A percentile compares a stretch with the other conserved stretches of the same genome.
Evolutionary conservation across 768 basidiomycete species (phyloP).

Genomic region (Naganishia kalamii): DNA sequence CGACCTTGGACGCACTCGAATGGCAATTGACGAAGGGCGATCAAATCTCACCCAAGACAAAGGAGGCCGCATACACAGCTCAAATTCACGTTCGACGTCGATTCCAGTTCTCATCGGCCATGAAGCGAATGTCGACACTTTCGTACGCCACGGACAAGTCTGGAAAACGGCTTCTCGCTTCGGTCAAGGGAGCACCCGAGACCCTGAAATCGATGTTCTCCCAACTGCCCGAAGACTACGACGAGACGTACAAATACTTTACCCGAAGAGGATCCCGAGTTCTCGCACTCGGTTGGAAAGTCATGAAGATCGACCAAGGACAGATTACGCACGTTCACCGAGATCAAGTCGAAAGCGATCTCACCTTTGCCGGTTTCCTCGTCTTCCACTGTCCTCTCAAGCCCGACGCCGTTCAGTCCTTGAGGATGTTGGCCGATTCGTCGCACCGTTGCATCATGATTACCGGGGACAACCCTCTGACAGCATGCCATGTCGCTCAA

Average conservation of each 20-base stretch:
- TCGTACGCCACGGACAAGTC: constrained; percentile 46
- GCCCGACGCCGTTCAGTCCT: constrained; percentile 75
- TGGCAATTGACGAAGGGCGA: constrained; percentile 77
- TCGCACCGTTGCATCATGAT: constrained; percentile 99
- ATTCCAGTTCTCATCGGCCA: constrained; percentile 94
- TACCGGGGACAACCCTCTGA: constrained; percentile 96
- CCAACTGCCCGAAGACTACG: constrained; percentile 68
- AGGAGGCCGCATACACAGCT: constrained; percentile 50
- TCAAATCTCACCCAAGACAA: constrained; percentile 57
- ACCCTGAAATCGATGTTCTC: constrained; percentile 84
- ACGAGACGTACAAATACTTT: constrained; percentile 90
- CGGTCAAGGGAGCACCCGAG: constrained; percentile 96
- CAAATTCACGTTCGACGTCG: constrained; percentile 72
- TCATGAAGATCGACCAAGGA: constrained; percentile 67
- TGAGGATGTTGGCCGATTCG: constrained; percentile 92
- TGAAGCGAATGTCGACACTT: constrained; percentile 96
- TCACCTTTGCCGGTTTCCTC: constrained; percentile 89
- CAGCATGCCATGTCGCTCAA: constrained; percentile 88
- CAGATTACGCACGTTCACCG: constrained; percentile 85
- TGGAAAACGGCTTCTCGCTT: constrained; percentile 42
- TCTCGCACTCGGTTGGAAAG: constrained; percentile 81
- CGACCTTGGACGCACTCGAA: constrained; percentile 79
- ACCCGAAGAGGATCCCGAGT: constrained; percentile 90
- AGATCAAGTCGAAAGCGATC: constrained; percentile 67
- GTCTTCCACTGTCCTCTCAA: constrained; percentile 99